Evolutionary conservation across 140 eudicot genomes (phyloP), one percentile per base, ranked within the genome.

Genomic region (Anethum foeniculum): DNA sequence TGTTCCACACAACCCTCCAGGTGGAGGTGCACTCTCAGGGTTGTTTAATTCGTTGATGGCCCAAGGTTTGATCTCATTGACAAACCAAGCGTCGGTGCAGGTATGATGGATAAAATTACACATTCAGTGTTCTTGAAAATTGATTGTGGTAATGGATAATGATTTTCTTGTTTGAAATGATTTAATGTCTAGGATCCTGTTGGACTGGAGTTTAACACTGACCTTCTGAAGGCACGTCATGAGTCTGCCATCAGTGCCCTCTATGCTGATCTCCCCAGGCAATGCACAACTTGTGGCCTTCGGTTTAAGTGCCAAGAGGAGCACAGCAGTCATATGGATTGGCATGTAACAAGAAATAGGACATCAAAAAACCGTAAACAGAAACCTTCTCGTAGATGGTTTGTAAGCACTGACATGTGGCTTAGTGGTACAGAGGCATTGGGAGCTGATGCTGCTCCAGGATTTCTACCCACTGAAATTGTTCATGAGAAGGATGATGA

Each of bases 281-380:
- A 93, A 81, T 95, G 99, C 89, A 95, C 88, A 41, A 89, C 96
- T 19, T 95, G 99, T 85, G 99, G 97, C 81, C 96, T 88, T 78
- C 93, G 99, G 30, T 95, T 95, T 79, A 92, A 91, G 80, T 77
- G 80, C 80, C 97, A 95, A 87, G 99, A 95, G 71, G 97, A 91
- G 75, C 99, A 95, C 86, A 90, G 99, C 78, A 89, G 83, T 83
- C 99, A 96, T 81, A 96, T 96, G 99, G 99, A 96, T 81, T 96
- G 99, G 98, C 99, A 96, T 72, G 97, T 96, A 78, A 96, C 93
- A 36, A 96, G 90, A 85, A 96, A 96, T 81, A 86, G 98, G 32
- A 87, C 88, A 9, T 86, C 90, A 1, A 96, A 77, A 83, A 96
- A 87, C 81, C 97, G 97, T 30, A 96, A 96, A 83, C 96, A 93